A percentile compares a stretch with the other conserved stretches of the same genome.
Evolutionary conservation across 2,329 filamentous ascomycete species (phyloP).

Genomic region (Alternaria ethzedia): DNA sequence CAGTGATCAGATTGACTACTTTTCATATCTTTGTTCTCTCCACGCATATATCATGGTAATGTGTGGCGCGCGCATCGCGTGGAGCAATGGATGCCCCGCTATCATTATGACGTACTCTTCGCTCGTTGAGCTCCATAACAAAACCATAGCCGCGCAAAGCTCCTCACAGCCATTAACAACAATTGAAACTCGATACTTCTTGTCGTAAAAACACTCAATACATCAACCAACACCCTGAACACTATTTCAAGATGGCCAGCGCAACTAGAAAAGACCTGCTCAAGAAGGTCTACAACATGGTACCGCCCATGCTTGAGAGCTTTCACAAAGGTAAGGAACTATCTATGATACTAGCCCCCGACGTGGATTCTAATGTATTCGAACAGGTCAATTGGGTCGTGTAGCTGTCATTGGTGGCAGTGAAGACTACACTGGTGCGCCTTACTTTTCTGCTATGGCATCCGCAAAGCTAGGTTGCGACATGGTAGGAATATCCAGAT

Average conservation of each 20-base stretch:
- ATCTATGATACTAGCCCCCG: background rate
- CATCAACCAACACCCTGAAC: background rate
- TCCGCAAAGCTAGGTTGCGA: slow-evolving; percentile 89
- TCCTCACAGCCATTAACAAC: slow-evolving; percentile 10
- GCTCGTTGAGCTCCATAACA: slow-evolving; percentile 15
- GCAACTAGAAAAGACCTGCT: slow-evolving; percentile 76
- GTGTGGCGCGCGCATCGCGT: slow-evolving; percentile 27
- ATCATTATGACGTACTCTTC: slow-evolving; percentile 28
- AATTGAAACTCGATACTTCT: background rate
- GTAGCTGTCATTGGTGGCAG: slow-evolving; percentile 94
- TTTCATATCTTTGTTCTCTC: background rate
- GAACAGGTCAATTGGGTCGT: slow-evolving; percentile 82
- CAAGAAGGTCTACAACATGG: slow-evolving; percentile 81
- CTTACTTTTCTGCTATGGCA: slow-evolving; percentile 98
- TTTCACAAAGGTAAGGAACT: slow-evolving; percentile 84
- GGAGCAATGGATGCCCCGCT: slow-evolving; percentile 19
- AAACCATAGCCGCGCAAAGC: slow-evolving; percentile 12
- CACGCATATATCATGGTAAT: slow-evolving; percentile 4
- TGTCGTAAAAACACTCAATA: background rate
- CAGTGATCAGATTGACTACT: background rate
- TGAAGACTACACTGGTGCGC: slow-evolving; percentile 94
- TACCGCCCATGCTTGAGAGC: slow-evolving; percentile 91
- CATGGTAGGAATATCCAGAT: slow-evolving; percentile 65
- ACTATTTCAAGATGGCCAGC: slow-evolving; percentile 52
- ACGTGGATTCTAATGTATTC: slow-evolving; percentile 17